These are phyloP conservation scores for Tetrastigma voinierianum DNA, from an alignment of 164 flowering plant species.

Conservation along the genomic window DNA sequence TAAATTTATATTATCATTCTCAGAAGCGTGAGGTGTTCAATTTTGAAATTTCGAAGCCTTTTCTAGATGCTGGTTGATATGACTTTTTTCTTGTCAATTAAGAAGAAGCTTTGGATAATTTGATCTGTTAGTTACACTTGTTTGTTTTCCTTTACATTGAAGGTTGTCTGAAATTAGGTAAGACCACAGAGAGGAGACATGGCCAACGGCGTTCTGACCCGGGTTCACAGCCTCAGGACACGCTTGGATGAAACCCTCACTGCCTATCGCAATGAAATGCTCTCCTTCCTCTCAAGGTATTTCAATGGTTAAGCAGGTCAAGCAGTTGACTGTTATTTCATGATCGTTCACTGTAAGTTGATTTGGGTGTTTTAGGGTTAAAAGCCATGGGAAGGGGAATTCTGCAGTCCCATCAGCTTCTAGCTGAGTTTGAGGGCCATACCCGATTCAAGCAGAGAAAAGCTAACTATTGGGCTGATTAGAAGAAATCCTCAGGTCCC, in stretches of 20 bases:
- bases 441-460: slow-evolving; percentile 41
- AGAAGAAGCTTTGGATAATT: background rate
- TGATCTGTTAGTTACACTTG: slow-evolving; percentile 4
- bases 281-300: slow-evolving; percentile 51
- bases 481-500: slow-evolving; percentile 63
- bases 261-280: slow-evolving; percentile 50
- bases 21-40: background rate
- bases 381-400: slow-evolving; percentile 81
- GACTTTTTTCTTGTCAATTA: background rate
- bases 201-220: slow-evolving; percentile 44
- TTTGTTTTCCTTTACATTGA: slow-evolving; percentile 7
- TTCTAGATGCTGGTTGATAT: slow-evolving; percentile 4
- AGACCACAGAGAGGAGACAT: slow-evolving; percentile 18
- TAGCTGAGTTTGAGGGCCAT: slow-evolving; percentile 63
- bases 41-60: background rate
- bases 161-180: slow-evolving; percentile 8
- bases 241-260: slow-evolving; percentile 54
- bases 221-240: slow-evolving; percentile 65
- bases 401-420: slow-evolving; percentile 68
- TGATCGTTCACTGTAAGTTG: background rate
- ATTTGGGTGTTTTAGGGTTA: slow-evolving; percentile 41
- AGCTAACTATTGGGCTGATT: slow-evolving; percentile 59
- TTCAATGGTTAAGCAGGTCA: too few species aligned
- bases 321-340: too few species aligned
- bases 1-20: background rate